phyloP scores from a whole-genome alignment of 2,329 filamentous ascomycete species.

The Talaromyces piceae region DNA sequence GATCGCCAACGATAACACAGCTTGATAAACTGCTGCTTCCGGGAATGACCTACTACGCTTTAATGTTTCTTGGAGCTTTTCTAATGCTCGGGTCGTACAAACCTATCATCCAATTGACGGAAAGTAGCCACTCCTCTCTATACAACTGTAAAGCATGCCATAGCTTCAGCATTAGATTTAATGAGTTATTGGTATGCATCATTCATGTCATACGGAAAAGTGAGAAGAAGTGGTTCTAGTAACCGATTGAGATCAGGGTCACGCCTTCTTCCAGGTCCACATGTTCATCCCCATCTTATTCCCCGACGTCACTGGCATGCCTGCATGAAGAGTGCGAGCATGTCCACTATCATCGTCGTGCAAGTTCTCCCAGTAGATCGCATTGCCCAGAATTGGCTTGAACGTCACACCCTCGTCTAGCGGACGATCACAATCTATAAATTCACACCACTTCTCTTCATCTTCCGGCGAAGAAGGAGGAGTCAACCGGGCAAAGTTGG shows the following conservation, averaged over 20 bases:
- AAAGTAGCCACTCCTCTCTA: no score
- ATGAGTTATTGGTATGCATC: no score
- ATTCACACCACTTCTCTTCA: slow-evolving; percentile 35
- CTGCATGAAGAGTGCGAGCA: slow-evolving; percentile 41
- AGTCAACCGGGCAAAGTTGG: slow-evolving; percentile 42
- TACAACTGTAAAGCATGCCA: no score
- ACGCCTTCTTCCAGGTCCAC: slow-evolving; percentile 31
- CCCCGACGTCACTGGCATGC: slow-evolving; percentile 40
- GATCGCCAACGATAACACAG: no score
- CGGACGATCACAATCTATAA: slow-evolving; percentile 44
- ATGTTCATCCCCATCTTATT: slow-evolving; percentile 48
- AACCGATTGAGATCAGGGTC: not conserved
- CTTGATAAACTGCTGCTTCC: no score
- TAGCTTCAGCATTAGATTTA: no score
- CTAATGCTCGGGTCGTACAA: no score
- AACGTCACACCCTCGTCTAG: slow-evolving; percentile 45
- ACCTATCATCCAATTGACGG: no score
- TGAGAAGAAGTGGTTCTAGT: not conserved
- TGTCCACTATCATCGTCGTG: slow-evolving; percentile 35
- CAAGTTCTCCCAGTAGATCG: slow-evolving; percentile 45
- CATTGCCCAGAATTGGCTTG: slow-evolving; percentile 41
- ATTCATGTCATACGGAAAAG: no score
- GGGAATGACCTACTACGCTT: no score
- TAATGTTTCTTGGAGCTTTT: no score
- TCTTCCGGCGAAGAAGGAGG: slow-evolving; percentile 22